Evolutionary conservation across 768 basidiomycete species (phyloP).

Genomic region (Panaeolus cyanescens): DNA sequence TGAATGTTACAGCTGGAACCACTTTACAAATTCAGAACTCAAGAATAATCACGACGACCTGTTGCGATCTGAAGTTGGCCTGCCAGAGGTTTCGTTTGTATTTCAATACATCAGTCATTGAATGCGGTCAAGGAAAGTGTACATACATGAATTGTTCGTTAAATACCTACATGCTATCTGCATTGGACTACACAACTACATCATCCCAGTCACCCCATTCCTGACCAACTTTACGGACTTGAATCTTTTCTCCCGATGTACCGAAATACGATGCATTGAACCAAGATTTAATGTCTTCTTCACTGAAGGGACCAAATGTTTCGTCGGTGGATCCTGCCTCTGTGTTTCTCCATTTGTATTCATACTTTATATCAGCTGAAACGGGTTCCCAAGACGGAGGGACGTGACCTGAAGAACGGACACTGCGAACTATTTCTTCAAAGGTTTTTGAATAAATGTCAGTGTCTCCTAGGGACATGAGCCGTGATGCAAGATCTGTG

Average conservation of each 20-base stretch:
- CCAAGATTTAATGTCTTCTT: constrained; percentile 83
- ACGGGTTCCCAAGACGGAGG: constrained; percentile 72
- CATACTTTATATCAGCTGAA: constrained; percentile 74
- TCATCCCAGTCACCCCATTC: constrained; percentile 81
- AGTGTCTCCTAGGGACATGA: constrained; percentile 84
- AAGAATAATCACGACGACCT: constrained; percentile 95
- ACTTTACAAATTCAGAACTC: constrained; percentile 88
- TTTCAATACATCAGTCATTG: constrained; percentile 95
- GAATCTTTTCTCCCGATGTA: constrained; percentile 71
- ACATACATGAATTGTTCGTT: neutral
- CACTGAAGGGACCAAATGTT: constrained; percentile 78
- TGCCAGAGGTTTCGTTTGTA: constrained; percentile 87
- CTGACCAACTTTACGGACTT: constrained; percentile 63
- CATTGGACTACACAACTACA: constrained; percentile 42
- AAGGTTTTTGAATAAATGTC: constrained; percentile 88
- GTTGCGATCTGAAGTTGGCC: constrained; percentile 83
- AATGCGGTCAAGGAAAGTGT: constrained; percentile 2
- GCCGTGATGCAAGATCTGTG: constrained; percentile 84
- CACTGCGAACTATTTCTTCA: constrained; percentile 78
- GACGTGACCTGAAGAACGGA: constrained; percentile 73
- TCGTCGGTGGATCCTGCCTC: constrained; percentile 48
- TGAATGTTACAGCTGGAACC: constrained; percentile 82
- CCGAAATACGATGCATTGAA: constrained; percentile 84
- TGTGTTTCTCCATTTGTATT: constrained; percentile 78
- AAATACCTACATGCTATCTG: neutral